A percentile compares a stretch with the other conserved stretches of the same genome.
Conservation (phyloP, 2,329 filamentous ascomycete genomes). For the Apiospora pterosperma region DNA sequence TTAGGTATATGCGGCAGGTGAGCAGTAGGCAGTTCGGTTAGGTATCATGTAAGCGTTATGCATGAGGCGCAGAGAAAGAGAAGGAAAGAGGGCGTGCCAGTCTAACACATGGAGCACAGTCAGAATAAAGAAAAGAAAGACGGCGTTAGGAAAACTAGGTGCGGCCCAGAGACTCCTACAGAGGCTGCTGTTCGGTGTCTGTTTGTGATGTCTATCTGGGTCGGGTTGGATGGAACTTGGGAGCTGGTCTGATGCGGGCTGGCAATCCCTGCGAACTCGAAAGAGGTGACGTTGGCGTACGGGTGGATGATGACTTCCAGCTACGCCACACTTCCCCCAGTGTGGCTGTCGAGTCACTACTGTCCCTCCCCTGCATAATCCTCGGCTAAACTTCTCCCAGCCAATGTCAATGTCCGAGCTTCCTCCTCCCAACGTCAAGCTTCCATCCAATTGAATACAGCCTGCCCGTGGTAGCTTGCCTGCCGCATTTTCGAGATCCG, state of each 20-base stretch:
- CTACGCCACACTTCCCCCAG: not conserved
- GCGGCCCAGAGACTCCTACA: not conserved
- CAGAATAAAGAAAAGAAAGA: not conserved
- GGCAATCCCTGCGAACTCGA: not conserved
- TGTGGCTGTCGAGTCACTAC: not conserved
- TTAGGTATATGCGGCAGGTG: not conserved
- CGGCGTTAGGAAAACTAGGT: not conserved
- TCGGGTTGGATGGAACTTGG: not conserved
- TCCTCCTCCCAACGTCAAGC: not conserved
- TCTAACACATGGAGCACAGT: not conserved
- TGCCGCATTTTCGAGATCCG: not conserved
- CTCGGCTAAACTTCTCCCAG: not conserved
- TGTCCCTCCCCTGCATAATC: not conserved
- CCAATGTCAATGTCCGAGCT: not conserved
- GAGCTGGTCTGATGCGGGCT: not conserved
- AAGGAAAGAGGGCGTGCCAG: not conserved
- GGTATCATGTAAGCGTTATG: constrained; percentile 7
- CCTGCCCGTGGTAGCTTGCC: not conserved
- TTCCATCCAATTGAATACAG: not conserved
- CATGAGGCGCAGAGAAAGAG: not conserved
- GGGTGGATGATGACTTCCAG: not conserved
- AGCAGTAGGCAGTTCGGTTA: not conserved
- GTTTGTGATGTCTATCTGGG: not conserved
- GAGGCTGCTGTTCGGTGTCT: not conserved
- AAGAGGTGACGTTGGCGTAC: not conserved